Evolutionary conservation across 306 rosid genomes (phyloP), one percentile per base, ranked within the genome.

Genomic region (Pterocarpus macrocarpus): DNA sequence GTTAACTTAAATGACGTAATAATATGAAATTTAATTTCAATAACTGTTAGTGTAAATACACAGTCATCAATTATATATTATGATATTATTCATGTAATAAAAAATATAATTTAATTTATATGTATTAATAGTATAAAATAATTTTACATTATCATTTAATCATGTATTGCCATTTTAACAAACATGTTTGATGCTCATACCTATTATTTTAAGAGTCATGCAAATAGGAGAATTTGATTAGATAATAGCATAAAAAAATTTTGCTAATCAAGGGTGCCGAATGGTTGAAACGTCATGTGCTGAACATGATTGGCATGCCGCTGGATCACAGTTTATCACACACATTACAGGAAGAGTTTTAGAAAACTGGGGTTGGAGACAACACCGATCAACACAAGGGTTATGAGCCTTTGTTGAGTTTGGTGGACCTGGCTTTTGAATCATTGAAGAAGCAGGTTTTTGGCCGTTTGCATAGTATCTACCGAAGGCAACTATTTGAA

Each of bases 241-340:
- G 28, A 0, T 22, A 22, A 22, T 22, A 22, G 1, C 1, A 0
- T 22, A 22, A 22, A 22, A 22, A 22, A 22, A 22, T 59, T 94
- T 94, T 81, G 87, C 85, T 0, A 86, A 68, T n/a, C 97, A 94
- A 87, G 95, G 95, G 34, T 94, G 98, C 55, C 86, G 69, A 28
- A 94, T 94, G 98, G 97, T 92, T 91, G 92, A 92, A 86, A 94
- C 92, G 97, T 87, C 93, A 8, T 94, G 98, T 71, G 92, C 90
- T 5, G 97, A 92, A 82, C 98, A 94, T 85, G 97, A 94, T 84
- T 70, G 87, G 82, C 78, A 92, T 67, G 98, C 97, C 0, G 98
- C 98, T 28, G 98, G 97, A 30, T 92, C 97, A 9, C 97, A 94
- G 78, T 94, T 94, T 81, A 89, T 94, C 41, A 94, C 97, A 2